Conservation (phyloP, 805 yeast genomes). For the Ogataea methylovora region DNA sequence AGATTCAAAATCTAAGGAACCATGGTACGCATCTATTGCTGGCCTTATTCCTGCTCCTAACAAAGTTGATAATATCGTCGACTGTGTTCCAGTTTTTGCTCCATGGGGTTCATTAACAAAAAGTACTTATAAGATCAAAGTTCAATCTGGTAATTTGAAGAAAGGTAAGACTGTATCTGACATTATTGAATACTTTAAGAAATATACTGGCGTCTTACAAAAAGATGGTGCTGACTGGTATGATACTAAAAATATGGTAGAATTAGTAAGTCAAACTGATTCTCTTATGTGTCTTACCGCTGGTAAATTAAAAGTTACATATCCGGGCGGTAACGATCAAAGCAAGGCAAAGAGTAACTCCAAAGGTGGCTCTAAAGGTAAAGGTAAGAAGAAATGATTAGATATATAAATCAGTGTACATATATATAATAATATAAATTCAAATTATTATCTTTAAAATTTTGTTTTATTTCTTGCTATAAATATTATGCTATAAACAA, state of each 20-base stretch:
- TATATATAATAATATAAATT: too few relatives aligned
- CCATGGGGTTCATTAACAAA: conserved; percentile 82
- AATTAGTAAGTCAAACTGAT: conserved; percentile 55
- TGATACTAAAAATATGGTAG: conserved; percentile 50
- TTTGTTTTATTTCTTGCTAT: not conserved
- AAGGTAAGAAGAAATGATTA: conserved; percentile 15
- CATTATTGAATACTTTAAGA: conserved; percentile 48
- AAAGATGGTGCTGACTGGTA: conserved; percentile 56
- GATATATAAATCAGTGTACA: not conserved
- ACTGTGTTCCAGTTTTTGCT: conserved; percentile 80
- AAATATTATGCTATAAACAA: not conserved
- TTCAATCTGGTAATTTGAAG: conserved; percentile 73
- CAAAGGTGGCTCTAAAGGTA: conserved; percentile 6
- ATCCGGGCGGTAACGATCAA: conserved; percentile 40
- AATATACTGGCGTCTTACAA: conserved; percentile 17
- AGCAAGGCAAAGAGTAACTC: conserved; percentile 16
- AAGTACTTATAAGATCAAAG: conserved; percentile 72
- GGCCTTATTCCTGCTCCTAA: conserved; percentile 36
- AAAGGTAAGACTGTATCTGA: conserved; percentile 84
- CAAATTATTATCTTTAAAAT: too few relatives aligned
- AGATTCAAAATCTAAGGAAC: conserved; percentile 26
- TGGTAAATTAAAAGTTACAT: conserved; percentile 56
- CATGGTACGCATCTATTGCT: conserved; percentile 16
- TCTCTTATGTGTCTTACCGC: conserved; percentile 62
- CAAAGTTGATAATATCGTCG: conserved; percentile 44